Base-by-base conservation (phyloP, 192 early-diverging fungal genomes). In the Cetraspora pellucida region DNA sequence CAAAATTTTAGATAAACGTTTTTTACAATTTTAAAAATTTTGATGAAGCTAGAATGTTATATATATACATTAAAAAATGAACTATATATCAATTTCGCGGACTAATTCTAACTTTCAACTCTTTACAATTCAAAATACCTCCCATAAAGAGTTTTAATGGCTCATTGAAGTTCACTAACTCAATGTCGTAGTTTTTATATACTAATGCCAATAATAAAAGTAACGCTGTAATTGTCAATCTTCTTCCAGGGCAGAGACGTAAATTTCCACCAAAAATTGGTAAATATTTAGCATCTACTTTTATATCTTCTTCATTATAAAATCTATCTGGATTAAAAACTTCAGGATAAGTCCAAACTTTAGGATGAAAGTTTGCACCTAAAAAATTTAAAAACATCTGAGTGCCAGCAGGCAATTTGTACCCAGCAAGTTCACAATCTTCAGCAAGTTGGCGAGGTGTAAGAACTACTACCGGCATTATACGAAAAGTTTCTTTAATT, bases 241-340 rank as follows among this genome's bases (percentile, higher is more conserved):
- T 45, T 73, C 71, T 67, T 19, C 64, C 64, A 45, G 64, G 64
- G 8, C 64, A 67, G 2, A 73, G 57, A 14, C 54, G 19, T 2
- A 73, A 16, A 28, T 52, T 52, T 27, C 71, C 52, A n/a, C 71
- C 54, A 43, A 73, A 73, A 25, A 71, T 73, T 7, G 13, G 21
- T 43, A 45, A n/a, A 19, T 54, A 8, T 19, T 31, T 54, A 28
- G 10, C 58, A 21, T 73, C 17, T 43, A 2, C 19, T 13, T 28
- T 43, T 37, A 28, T 28, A 46, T 50, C 66, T 14, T 46, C 43
- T 21, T 23, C 21, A 21, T 13, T n/a, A 4, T 58, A 58, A 54
- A 54, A 73, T 57, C 71, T 31, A 58, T 73, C 71, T 10, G 71
- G 71, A 44, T 58, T 27, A 23, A 73, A 73, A 57, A 57, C 30